phyloP scores from a whole-genome alignment of 2,329 filamentous ascomycete species.

The Verticillium dahliae region DNA sequence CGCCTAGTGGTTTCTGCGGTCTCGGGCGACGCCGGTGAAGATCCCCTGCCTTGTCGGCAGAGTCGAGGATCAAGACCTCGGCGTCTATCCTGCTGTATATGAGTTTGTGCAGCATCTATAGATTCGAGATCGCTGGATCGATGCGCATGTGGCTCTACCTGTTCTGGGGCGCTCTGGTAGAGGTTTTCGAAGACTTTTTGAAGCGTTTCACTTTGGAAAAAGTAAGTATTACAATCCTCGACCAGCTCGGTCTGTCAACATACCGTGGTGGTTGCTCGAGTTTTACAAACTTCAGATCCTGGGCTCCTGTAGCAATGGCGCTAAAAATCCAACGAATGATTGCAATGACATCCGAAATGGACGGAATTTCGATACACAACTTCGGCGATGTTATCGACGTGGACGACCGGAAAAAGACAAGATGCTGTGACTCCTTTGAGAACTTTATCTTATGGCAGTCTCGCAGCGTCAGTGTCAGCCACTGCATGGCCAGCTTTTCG shows the following conservation, averaged over 20 bases:
- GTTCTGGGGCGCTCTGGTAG: not conserved
- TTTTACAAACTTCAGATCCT: not conserved
- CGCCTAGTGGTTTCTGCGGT: not conserved
- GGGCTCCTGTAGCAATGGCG: not conserved
- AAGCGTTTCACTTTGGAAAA: not conserved
- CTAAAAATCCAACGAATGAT: not conserved
- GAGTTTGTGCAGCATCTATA: not conserved
- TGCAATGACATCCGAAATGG: not conserved
- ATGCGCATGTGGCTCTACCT: not conserved
- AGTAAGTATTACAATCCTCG: not conserved
- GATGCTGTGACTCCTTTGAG: not conserved
- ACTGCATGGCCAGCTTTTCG: not conserved
- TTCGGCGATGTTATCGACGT: not conserved
- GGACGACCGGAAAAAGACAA: not conserved
- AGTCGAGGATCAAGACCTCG: not conserved
- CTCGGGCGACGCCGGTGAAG: not conserved
- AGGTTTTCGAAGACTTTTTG: not conserved
- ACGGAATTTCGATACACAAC: not conserved
- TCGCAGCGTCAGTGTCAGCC: not conserved
- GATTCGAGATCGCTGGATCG: not conserved
- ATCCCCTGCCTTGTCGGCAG: not conserved
- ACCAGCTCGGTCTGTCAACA: not conserved
- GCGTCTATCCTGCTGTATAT: not conserved
- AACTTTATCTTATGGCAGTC: not conserved
- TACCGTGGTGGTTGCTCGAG: not conserved